A percentile compares a stretch with the other conserved stretches of the same genome.
Conservation (phyloP, 768 basidiomycete species). For the Tubosaeta sp. region DNA sequence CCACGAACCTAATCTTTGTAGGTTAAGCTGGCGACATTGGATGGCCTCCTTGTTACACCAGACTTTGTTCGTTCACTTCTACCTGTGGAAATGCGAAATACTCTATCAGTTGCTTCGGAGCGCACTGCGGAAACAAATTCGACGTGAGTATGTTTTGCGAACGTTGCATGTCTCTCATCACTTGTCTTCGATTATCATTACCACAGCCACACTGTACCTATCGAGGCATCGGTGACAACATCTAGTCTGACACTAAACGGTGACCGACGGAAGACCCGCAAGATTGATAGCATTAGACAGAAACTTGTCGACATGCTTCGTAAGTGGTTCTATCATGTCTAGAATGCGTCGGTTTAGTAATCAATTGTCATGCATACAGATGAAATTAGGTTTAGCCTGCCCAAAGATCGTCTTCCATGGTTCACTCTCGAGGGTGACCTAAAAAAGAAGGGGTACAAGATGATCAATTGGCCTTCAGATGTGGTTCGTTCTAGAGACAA, state of each 20-base stretch:
- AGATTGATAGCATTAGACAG: conserved; percentile 2
- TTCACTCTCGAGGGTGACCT: background rate
- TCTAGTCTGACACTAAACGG: background rate
- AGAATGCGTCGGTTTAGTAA: background rate
- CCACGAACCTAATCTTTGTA: background rate
- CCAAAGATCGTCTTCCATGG: conserved; percentile 1
- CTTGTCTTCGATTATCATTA: background rate
- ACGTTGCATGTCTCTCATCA: too few relatives aligned
- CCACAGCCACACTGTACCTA: background rate
- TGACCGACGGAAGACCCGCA: background rate
- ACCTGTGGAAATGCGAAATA: background rate
- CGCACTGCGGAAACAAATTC: background rate
- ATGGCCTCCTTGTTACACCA: background rate
- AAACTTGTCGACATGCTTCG: conserved; percentile 5
- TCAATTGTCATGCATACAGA: too few relatives aligned
- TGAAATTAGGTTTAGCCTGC: background rate
- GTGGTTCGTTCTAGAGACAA: background rate
- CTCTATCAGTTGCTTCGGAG: background rate
- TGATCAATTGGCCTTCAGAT: background rate
- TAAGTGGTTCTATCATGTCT: background rate
- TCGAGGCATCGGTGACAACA: background rate
- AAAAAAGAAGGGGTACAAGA: background rate
- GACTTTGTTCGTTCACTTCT: background rate
- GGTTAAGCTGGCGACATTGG: background rate
- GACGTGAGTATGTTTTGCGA: background rate